Evolutionary conservation across 2,329 filamentous ascomycete species (phyloP).

Genomic region (Fusarium protoensiforme): DNA sequence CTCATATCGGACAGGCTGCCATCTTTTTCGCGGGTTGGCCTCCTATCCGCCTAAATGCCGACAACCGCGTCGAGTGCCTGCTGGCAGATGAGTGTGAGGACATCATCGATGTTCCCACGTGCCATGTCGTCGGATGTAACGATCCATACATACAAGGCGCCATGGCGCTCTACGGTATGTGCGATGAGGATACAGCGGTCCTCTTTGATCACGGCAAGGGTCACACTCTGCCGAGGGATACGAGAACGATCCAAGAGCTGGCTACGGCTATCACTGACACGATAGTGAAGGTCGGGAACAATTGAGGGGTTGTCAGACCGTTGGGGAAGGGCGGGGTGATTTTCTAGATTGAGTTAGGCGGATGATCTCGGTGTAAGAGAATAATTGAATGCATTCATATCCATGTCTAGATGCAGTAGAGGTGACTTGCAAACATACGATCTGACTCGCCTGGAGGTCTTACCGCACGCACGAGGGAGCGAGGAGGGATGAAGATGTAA

Average conservation of each 20-base stretch:
- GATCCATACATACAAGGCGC: conserved; percentile 72
- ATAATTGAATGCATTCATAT: background rate
- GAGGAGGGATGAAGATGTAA: background rate
- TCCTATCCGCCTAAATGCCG: conserved; percentile 54
- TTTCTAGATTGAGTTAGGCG: background rate
- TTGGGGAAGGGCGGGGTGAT: background rate
- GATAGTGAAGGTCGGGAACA: background rate
- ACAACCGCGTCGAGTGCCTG: conserved; percentile 53
- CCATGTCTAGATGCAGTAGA: background rate
- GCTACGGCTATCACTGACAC: conserved; percentile 23
- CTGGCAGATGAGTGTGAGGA: conserved; percentile 61
- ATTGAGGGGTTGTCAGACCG: background rate
- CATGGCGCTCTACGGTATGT: conserved; percentile 71
- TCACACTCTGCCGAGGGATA: conserved; percentile 69
- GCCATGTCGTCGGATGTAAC: conserved; percentile 63
- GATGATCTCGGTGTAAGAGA: background rate
- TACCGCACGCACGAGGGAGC: background rate
- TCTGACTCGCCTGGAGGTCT: background rate
- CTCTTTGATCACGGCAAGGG: conserved; percentile 75
- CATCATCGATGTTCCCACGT: conserved; percentile 63
- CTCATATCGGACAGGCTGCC: conserved; percentile 53
- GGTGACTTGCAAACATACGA: background rate
- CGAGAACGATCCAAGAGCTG: conserved; percentile 59
- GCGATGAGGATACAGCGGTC: conserved; percentile 66
- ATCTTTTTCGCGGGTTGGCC: conserved; percentile 67